Conservation (phyloP, 306 rosid species). For the Corylus heterophylla region DNA sequence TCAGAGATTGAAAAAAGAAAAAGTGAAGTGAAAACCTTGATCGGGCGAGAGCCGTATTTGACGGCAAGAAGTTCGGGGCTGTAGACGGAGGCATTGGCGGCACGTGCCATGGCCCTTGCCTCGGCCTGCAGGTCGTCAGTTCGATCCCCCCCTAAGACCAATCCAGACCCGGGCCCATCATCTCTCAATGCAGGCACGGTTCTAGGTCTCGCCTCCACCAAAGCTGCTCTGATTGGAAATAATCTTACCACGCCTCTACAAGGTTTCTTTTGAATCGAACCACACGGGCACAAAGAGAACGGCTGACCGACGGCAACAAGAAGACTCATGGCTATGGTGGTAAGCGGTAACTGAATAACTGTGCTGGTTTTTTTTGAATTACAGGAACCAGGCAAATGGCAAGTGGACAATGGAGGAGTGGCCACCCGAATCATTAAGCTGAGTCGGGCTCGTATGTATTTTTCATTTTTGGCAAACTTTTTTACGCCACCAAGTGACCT, state of each 20-base stretch:
- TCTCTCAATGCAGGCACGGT: slow-evolving; percentile 33
- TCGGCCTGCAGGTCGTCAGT: slow-evolving; percentile 75
- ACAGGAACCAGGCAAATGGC: neutral
- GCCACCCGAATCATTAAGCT: neutral
- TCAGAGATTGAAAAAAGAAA: neutral
- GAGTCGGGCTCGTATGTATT: neutral
- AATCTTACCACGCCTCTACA: slow-evolving; percentile 1
- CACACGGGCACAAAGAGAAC: slow-evolving; percentile 1
- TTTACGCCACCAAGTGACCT: neutral
- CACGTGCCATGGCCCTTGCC: slow-evolving; percentile 73
- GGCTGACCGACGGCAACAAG: neutral
- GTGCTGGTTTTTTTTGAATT: neutral
- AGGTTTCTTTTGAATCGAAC: neutral
- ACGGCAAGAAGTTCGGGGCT: slow-evolving; percentile 53
- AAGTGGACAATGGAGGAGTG: neutral
- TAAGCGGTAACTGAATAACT: neutral
- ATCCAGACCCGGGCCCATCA: slow-evolving; percentile 13
- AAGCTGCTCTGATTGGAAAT: slow-evolving; percentile 35
- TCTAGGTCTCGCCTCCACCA: slow-evolving; percentile 49
- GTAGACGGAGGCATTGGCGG: slow-evolving; percentile 61
- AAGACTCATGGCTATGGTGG: slow-evolving; percentile 22
- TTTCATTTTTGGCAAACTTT: neutral
- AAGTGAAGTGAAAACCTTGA: slow-evolving; percentile 46
- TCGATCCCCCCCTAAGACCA: slow-evolving; percentile 41
- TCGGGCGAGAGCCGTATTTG: slow-evolving; percentile 60